Evolutionary conservation across 2,329 filamentous ascomycete genomes (phyloP).

Genomic region (Fusarium sp.): DNA sequence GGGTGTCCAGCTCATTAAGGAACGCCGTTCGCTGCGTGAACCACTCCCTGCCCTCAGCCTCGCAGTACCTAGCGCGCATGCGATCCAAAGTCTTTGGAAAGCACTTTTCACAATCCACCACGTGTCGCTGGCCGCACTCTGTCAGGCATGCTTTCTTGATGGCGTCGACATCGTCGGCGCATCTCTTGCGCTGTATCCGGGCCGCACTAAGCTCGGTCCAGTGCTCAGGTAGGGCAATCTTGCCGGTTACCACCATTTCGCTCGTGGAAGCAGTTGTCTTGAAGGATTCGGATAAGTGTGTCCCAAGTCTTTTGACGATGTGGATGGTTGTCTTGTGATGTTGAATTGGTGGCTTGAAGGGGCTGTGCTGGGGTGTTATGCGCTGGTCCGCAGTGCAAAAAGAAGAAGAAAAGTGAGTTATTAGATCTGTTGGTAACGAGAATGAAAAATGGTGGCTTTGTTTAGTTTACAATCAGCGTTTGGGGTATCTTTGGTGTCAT

Average conservation of each 20-base stretch:
- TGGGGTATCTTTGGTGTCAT: not conserved
- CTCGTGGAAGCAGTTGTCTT: not conserved
- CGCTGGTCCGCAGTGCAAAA: not conserved
- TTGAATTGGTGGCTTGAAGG: not conserved
- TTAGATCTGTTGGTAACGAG: not conserved
- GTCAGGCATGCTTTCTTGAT: slow-evolving; percentile 58
- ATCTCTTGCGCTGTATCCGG: slow-evolving; percentile 49
- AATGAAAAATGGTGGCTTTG: not conserved
- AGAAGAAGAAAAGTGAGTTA: not conserved
- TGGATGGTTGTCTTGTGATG: not conserved
- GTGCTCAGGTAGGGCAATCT: slow-evolving; percentile 51
- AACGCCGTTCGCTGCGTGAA: slow-evolving; percentile 63
- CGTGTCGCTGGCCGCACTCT: slow-evolving; percentile 57
- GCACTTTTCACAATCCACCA: slow-evolving; percentile 61
- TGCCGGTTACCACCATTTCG: slow-evolving; percentile 42
- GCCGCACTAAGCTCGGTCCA: slow-evolving; percentile 54
- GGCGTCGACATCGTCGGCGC: slow-evolving; percentile 55
- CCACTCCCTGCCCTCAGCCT: slow-evolving; percentile 60
- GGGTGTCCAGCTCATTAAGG: slow-evolving; percentile 60
- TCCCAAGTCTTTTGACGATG: not conserved
- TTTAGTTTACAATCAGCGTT: not conserved
- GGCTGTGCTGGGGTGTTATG: not conserved
- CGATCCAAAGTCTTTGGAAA: slow-evolving; percentile 61
- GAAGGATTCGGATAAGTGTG: not conserved
- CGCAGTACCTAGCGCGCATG: slow-evolving; percentile 54